Evolutionary conservation across 192 early-diverging fungal genomes (phyloP).

Genomic region (Gorgonomyces haynaldii): DNA sequence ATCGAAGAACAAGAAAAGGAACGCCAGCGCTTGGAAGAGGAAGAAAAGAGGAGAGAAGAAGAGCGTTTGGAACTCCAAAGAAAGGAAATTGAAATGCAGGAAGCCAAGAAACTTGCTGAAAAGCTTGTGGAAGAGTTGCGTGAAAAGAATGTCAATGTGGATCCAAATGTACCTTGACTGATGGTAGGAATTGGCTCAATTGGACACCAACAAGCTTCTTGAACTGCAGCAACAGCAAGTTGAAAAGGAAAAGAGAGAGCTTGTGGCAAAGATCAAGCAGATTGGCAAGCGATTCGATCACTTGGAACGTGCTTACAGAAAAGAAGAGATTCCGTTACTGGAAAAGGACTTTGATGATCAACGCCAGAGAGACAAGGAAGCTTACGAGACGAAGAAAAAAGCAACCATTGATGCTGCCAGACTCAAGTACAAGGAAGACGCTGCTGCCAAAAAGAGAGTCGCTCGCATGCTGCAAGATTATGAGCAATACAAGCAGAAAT

Average conservation of each 20-base stretch:
- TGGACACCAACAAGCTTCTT: slow-evolving; percentile 69
- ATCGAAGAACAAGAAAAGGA: slow-evolving; percentile 76
- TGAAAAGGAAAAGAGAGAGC: slow-evolving; percentile 78
- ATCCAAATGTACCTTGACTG: slow-evolving; percentile 17
- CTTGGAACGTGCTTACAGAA: slow-evolving; percentile 84
- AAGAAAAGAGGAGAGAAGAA: slow-evolving; percentile 19
- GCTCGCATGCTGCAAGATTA: slow-evolving; percentile 74
- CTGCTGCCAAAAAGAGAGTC: slow-evolving; percentile 70
- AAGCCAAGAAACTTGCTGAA: slow-evolving; percentile 80
- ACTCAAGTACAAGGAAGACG: slow-evolving; percentile 56
- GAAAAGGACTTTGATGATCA: slow-evolving; percentile 85
- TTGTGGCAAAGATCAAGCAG: slow-evolving; percentile 60
- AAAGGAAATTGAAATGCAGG: slow-evolving; percentile 66
- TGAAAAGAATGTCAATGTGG: slow-evolving; percentile 45
- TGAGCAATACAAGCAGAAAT: slow-evolving; percentile 36
- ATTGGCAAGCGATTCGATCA: slow-evolving; percentile 77
- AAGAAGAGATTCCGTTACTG: slow-evolving; percentile 81
- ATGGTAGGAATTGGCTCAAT: slow-evolving; percentile 34
- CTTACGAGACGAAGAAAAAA: slow-evolving; percentile 62
- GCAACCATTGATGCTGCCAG: slow-evolving; percentile 53
- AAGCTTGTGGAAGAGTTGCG: slow-evolving; percentile 36
- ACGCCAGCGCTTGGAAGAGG: slow-evolving; percentile 53
- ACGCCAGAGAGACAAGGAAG: slow-evolving; percentile 68
- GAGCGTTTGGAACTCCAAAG: slow-evolving; percentile 37
- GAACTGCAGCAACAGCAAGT: slow-evolving; percentile 80